These are phyloP conservation scores for Irpex sp. DNA, from an alignment of 1,284 basidiomycete species.

Conservation along the genomic window DNA sequence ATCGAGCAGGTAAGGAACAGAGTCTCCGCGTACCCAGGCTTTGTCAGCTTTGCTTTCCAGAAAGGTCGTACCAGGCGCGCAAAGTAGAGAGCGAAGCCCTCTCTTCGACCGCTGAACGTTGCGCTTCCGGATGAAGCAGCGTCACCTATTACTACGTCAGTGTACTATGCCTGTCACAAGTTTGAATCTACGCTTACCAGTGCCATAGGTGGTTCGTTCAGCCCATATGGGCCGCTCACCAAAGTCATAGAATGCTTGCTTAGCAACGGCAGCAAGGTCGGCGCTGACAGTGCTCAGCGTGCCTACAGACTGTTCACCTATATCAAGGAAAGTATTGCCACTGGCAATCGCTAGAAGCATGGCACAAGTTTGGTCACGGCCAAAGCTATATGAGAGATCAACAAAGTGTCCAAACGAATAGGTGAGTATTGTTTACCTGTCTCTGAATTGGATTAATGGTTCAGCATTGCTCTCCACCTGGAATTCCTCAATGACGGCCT, in stretches of 20 bases:
- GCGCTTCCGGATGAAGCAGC: slow-evolving; percentile 56
- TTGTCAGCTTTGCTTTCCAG: slow-evolving; percentile 80
- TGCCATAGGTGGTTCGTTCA: slow-evolving; percentile 66
- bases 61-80: slow-evolving; percentile 81
- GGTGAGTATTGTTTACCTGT: slow-evolving; percentile 42
- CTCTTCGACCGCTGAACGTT: slow-evolving; percentile 82
- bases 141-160: slow-evolving; percentile 39
- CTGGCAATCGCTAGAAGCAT: slow-evolving; percentile 83
- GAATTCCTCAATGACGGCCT: slow-evolving; percentile 67
- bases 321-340: slow-evolving; percentile 69
- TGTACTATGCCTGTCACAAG: slow-evolving; percentile 14
- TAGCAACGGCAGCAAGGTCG: slow-evolving; percentile 64
- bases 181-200: slow-evolving; percentile 36
- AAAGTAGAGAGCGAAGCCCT: slow-evolving; percentile 86
- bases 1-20: neutral
- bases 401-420: neutral
- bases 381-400: slow-evolving; percentile 52
- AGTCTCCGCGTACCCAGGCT: slow-evolving; percentile 40
- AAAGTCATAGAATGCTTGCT: slow-evolving; percentile 79
- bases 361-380: slow-evolving; percentile 84
- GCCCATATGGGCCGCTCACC: slow-evolving; percentile 78
- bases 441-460: slow-evolving; percentile 66
- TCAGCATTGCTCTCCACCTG: slow-evolving; percentile 63
- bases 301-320: slow-evolving; percentile 42
- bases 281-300: slow-evolving; percentile 47